Conservation (phyloP, 768 basidiomycete genomes). For the Boletellus ananas region DNA sequence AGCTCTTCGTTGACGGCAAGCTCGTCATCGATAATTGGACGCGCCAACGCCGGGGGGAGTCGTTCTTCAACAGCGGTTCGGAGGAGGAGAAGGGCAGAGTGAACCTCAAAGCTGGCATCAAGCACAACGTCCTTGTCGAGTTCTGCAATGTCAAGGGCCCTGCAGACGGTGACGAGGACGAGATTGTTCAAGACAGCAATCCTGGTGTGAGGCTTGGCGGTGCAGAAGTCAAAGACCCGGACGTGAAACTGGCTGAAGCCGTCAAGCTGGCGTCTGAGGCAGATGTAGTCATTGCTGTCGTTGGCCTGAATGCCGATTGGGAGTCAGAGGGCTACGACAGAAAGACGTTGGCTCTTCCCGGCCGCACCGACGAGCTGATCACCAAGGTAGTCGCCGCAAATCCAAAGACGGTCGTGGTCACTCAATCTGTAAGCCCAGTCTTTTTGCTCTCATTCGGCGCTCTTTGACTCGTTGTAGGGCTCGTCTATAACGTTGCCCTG, state of each 20-base stretch:
- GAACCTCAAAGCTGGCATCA: constrained; percentile 49
- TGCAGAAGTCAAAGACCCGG: constrained; percentile 56
- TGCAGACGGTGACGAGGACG: constrained; percentile 66
- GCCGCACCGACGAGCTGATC: constrained; percentile 71
- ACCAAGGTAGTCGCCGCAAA: constrained; percentile 61
- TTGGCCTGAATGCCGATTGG: constrained; percentile 81
- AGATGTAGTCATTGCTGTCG: constrained; percentile 69
- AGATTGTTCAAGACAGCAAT: constrained; percentile 59
- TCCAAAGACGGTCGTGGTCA: constrained; percentile 68
- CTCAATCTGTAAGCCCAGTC: constrained; percentile 51
- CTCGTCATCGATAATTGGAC: constrained; percentile 84
- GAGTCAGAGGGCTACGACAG: constrained; percentile 78
- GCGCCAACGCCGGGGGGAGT: constrained; percentile 61
- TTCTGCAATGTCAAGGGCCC: constrained; percentile 74
- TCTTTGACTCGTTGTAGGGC: constrained; percentile 37
- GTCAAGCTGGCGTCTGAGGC: constrained; percentile 64
- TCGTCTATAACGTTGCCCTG: constrained; percentile 79
- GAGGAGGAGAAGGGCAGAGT: constrained; percentile 59
- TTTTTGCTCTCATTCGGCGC: background rate
- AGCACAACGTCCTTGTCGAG: constrained; percentile 60
- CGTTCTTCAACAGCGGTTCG: constrained; percentile 65
- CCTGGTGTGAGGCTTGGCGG: constrained; percentile 76
- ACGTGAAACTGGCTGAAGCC: constrained; percentile 57
- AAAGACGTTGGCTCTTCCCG: constrained; percentile 65
- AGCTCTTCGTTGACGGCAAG: constrained; percentile 67